Conservation (phyloP, 371 early-diverging fungal genomes). For the Circinella umbellata region DNA sequence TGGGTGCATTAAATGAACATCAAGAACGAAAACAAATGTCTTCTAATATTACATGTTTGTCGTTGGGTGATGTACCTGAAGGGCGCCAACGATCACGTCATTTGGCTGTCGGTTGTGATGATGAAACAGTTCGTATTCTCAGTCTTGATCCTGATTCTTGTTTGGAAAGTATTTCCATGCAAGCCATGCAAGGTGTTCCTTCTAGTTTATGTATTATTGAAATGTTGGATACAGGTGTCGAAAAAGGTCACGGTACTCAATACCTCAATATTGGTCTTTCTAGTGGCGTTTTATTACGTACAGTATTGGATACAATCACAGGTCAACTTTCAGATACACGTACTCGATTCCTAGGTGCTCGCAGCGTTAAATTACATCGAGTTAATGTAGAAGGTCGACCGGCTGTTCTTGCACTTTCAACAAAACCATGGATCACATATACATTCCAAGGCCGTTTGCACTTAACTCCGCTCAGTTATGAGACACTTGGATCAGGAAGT, state of each 20-base stretch:
- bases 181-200: slow-evolving; percentile 66
- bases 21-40: slow-evolving; percentile 79
- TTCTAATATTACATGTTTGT: slow-evolving; percentile 74
- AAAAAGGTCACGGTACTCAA: slow-evolving; percentile 67
- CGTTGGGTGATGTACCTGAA: slow-evolving; percentile 82
- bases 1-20: slow-evolving; percentile 88
- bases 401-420: slow-evolving; percentile 85
- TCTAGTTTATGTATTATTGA: slow-evolving; percentile 72
- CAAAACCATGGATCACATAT: slow-evolving; percentile 92
- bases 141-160: slow-evolving; percentile 83
- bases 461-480: slow-evolving; percentile 70
- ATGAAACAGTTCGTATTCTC: slow-evolving; percentile 90
- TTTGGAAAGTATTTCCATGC: slow-evolving; percentile 83
- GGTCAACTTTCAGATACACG: slow-evolving; percentile 89
- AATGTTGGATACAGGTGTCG: slow-evolving; percentile 74
- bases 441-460: slow-evolving; percentile 72
- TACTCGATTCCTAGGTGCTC: slow-evolving; percentile 87
- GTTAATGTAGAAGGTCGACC: slow-evolving; percentile 68
- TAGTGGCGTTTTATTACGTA: slow-evolving; percentile 91
- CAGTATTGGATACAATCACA: slow-evolving; percentile 81
- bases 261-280: slow-evolving; percentile 89
- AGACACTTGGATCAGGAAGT: slow-evolving; percentile 82
- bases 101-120: slow-evolving; percentile 91
- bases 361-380: slow-evolving; percentile 79
- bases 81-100: slow-evolving; percentile 83